Evolutionary conservation across 1,139 yeast genomes (phyloP), one percentile per base, ranked within the genome.

Genomic region (Suhomyces kunorum): DNA sequence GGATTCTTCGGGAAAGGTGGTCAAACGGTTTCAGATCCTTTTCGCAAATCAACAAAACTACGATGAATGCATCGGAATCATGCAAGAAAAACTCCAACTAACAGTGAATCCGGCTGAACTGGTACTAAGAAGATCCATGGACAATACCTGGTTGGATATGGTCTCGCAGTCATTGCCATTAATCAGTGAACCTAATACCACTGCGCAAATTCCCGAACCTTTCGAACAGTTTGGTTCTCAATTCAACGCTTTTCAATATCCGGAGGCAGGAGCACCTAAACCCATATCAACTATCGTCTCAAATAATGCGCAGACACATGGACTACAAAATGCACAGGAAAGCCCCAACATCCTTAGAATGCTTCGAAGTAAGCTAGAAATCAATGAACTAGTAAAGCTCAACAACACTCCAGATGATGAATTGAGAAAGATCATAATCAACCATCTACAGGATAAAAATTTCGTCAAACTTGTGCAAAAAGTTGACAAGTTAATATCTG

Each of bases 1-100:
- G 6, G 54, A 50, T 36, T 40, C 47, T 5, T 38, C 32, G 20
- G 66, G 65, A 4, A 42, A 42, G 2, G 36, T 59, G 9, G 15
- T 58, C 17, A 42, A 45, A 26, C 40, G 55, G 12, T 51, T 50
- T 28, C 55, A 51, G 31, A 28, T 48, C 8, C 38, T 44, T 6
- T 46, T 49, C 25, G 27, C 19, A 11, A 29, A 19, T 11, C 44
- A 38, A 16, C 39, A 35, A 5, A 42, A 32, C 16, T 48, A 35
- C 32, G 44, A 39, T 8, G 30, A 33, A 16, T 50, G 51, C 25
- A 27, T 38, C 8, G 30, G 30, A n/a, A 45, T 41, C 28, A 28
- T 49, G 19, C 36, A 35, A 23, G 30, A 39, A 7, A 29, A 34
- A 3, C 31, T 47, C 5, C 32, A 33, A 2, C 30, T 46, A 20